phyloP scores from a whole-genome alignment of 140 eudicot genomes.

The Oenanthe javanica region DNA sequence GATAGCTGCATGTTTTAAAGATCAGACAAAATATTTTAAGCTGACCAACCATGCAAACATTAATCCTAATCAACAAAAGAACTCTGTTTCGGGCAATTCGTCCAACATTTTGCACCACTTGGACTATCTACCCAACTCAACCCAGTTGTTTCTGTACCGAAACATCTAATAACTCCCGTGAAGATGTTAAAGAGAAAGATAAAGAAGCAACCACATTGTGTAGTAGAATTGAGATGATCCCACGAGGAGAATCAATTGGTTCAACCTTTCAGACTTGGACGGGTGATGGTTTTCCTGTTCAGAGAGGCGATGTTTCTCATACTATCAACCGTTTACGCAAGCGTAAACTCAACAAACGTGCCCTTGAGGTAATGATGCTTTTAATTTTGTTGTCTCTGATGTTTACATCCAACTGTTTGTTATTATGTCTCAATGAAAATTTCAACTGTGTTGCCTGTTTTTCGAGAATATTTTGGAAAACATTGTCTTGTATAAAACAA shows the following conservation, averaged over 20 bases:
- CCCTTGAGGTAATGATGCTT: conserved; percentile 53
- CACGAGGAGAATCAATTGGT: conserved; percentile 50
- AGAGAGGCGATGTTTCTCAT: conserved; percentile 67
- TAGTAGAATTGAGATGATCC: conserved; percentile 64
- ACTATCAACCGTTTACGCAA: conserved; percentile 71
- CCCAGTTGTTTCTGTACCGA: conserved; percentile 19
- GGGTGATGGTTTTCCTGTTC: conserved; percentile 86
- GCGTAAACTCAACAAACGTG: conserved; percentile 56
- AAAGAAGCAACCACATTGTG: conserved; percentile 46
- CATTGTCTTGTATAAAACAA: not conserved
- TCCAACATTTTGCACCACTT: conserved; percentile 30
- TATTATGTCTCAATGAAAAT: conserved; percentile 22
- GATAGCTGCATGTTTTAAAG: not conserved
- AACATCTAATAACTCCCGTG: conserved; percentile 13
- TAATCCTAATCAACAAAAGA: conserved; percentile 21
- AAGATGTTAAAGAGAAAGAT: conserved; percentile 17
- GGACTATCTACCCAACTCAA: conserved; percentile 13
- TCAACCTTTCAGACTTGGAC: conserved; percentile 81
- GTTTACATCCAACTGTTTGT: conserved; percentile 30
- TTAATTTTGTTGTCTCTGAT: not conserved
- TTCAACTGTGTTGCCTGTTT: not conserved
- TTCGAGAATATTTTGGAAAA: not conserved
- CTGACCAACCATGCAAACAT: conserved; percentile 31
- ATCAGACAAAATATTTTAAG: not conserved
- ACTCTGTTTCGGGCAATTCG: conserved; percentile 34